phyloP scores from a whole-genome alignment of 169 alveolate species.

The Hepatocystis sp. region DNA sequence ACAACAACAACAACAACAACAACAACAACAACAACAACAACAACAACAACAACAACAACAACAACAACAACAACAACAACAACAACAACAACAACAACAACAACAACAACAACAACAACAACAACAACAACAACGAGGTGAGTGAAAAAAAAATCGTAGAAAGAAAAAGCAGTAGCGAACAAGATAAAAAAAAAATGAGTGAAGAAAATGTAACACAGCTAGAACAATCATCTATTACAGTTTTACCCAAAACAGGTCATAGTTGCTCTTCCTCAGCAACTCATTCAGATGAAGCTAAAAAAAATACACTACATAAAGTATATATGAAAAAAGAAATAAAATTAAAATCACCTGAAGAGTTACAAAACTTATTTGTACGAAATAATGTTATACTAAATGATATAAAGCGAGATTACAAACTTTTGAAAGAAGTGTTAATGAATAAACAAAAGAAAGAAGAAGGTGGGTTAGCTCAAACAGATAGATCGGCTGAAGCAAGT shows the following conservation, averaged over 20 bases:
- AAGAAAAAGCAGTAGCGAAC: not conserved
- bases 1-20: not conserved
- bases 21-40: too few species aligned
- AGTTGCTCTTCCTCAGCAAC: too few species aligned
- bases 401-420: conserved; percentile 68
- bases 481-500: not conserved
- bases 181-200: not conserved
- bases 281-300: conserved; percentile 19
- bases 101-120: too few species aligned
- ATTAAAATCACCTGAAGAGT: conserved; percentile 95
- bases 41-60: too few species aligned
- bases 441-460: not conserved
- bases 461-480: not conserved
- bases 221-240: too few species aligned
- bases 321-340: conserved; percentile 88
- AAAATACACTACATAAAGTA: conserved; percentile 21
- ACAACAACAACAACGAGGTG: not conserved
- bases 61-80: too few species aligned
- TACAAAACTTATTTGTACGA: conserved; percentile 80
- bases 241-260: too few species aligned
- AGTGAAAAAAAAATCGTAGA: not conserved
- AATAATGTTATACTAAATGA: conserved; percentile 80
- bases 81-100: too few species aligned
- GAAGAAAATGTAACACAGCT: not conserved
- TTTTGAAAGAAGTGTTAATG: conserved; percentile 7